Evolutionary conservation across 2,329 filamentous ascomycete species (phyloP), one percentile per base, ranked within the genome.

Genomic region (Lachnellula subtilissima): DNA sequence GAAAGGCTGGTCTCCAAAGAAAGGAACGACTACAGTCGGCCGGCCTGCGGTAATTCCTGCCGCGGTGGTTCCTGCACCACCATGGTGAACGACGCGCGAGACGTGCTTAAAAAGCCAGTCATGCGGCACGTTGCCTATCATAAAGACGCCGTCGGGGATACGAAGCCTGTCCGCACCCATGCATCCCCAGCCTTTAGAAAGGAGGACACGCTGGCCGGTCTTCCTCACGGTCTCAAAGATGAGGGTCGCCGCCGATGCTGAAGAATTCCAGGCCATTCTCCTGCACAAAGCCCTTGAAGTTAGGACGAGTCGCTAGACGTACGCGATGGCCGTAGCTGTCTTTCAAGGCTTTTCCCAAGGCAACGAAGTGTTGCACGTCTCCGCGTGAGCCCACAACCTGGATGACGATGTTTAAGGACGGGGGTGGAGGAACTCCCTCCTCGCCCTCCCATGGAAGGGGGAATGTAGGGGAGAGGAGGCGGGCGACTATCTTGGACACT

Each of bases 371-470:
- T 67, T 94, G 89, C 2, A 88, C 85, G 66, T 94, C 89, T 37
- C 89, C 89, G 50, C 89, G 78, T 2, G 84, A 89, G 2, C 89
- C 89, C 63, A 93, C 91, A 6, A 93, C 87, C 81, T 91, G 91
- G 64, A 93, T 86, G 28, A 91, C 88, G 52, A 94, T 87, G 69
- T 91, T 92, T 48, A 94, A 36, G 35, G 40, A 59, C 28, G 66
- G 66, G 22, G 49, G 54, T 15, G 64, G 64, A 11, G 70, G 75
- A 64, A 84, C 79, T 9, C 78, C 80, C 8, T 82, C 81, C 53
- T 76, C 76, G 36, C 84, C 85, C 49, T n/a, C 85, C 85, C 3
- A 91, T 75, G 37, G 80, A 85, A n/a, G 86, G 81, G 1, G 87
- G 86, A 40, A 90, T 84, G 64, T 89, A 89, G 2, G 84, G 84